Evolutionary conservation across 2,329 filamentous ascomycete genomes (phyloP), one percentile per base, ranked within the genome.

Genomic region (Cercospora beticola): DNA sequence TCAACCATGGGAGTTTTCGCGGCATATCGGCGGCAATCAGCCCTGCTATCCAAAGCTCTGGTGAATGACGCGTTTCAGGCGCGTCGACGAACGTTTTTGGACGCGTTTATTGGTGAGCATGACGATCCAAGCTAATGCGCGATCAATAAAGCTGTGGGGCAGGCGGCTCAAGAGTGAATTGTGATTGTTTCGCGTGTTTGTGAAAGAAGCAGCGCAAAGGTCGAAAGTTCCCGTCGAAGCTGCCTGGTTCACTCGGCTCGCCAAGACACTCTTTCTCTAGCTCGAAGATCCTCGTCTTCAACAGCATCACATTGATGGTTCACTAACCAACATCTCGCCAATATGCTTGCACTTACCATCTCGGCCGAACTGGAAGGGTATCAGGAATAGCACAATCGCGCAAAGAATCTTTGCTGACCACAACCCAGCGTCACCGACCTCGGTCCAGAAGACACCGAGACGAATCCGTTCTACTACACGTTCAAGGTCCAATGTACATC

Each of bases 401-500:
- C 43, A 43, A 18, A 46, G 9, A 56, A n/a, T 23, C 26, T 28
- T 43, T 7, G 56, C 66, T 68, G 43, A 67, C 26, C 68, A 16
- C 26, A n/a, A 2, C 6, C 14, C 76, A 98, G 95, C 57, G 93
- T 99, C 69, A 97, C 93, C 69, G 91, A 95, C 76, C 88, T 99
- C 74, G 90, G 90, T 66, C 95, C 95, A 7, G 85, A 89, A 74
- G 95, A 99, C 80, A 93, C 89, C 6, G 84, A 89, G 74, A 92
- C 92, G 18, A 87, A 86, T 68, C 92, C 93, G 4, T 99, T 97
- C 83, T 97, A 91, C 86, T 99, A 97, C 83, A 97, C 92, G 62
- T 98, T 99, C 87, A 95, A 92, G 79, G 94, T 99, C 40, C 92
- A 97, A 84, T 99, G 95, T 82, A 97, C 93, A n/a, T 97, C 94